phyloP scores from a whole-genome alignment of 2,329 filamentous ascomycete species.

The Hortaea werneckii region DNA sequence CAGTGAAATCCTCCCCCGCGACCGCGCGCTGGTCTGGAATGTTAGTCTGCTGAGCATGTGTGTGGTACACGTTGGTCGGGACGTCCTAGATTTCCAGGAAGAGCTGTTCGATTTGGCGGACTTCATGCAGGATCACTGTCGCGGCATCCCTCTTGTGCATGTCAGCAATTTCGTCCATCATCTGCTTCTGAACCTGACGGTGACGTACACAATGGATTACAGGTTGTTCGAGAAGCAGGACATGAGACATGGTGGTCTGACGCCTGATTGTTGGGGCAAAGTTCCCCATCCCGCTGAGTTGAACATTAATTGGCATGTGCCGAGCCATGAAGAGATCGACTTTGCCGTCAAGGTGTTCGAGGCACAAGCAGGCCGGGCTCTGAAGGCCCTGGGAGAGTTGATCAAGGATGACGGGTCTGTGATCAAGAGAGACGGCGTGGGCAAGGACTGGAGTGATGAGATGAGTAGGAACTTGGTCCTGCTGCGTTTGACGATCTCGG shows the following conservation, averaged over 20 bases:
- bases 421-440: slow-evolving; percentile 84
- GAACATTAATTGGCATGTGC: slow-evolving; percentile 84
- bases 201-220: slow-evolving; percentile 87
- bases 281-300: slow-evolving; percentile 64
- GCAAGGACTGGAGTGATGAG: slow-evolving; percentile 98
- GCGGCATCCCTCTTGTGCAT: slow-evolving; percentile 86
- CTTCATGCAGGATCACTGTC: slow-evolving; percentile 95
- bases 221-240: slow-evolving; percentile 74
- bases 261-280: slow-evolving; percentile 74
- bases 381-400: slow-evolving; percentile 64
- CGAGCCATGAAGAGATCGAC: slow-evolving; percentile 65
- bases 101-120: slow-evolving; percentile 84
- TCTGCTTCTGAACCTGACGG: slow-evolving; percentile 83
- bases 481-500: slow-evolving; percentile 78
- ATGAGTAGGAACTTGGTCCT: slow-evolving; percentile 82
- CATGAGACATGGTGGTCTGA: slow-evolving; percentile 57
- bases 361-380: slow-evolving; percentile 67
- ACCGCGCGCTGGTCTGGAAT: slow-evolving; percentile 91
- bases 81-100: slow-evolving; percentile 78
- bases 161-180: slow-evolving; percentile 98
- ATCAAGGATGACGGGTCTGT: slow-evolving; percentile 64
- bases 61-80: slow-evolving; percentile 86
- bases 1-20: slow-evolving; percentile 82
- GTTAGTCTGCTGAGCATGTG: slow-evolving; percentile 97
- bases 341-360: slow-evolving; percentile 88